Evolutionary conservation across 2,329 filamentous ascomycete species (phyloP), one percentile per base, ranked within the genome.

Genomic region (Diatrype stigma): DNA sequence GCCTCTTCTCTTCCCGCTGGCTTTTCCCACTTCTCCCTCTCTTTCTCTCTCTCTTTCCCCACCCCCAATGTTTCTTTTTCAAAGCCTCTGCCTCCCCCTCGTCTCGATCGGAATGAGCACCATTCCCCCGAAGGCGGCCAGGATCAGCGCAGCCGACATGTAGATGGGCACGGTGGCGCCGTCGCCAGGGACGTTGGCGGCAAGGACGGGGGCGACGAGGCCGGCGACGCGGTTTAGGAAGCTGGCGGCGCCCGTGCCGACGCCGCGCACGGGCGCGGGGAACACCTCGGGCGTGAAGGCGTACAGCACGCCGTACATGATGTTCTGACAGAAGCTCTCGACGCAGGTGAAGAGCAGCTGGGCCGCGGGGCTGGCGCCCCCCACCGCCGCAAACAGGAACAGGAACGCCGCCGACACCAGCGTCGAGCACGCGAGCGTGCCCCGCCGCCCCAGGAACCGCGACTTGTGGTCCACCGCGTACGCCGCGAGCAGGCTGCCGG

Each of bases 231-330:
- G 75, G 66, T 90, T 90, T 53, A 90, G 67, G 62, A 88, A 87
- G 63, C 82, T 87, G 21, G 84, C 82, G 45, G 90, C 85, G 40
- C 87, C 87, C 0, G 83, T 87, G 6, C 86, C 87, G 0, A 86
- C 87, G 5, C 87, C 87, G 30, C 87, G 75, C 21, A 86, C 81
- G 1, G 86, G 85, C 0, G 86, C 84, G 0, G 87, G 86, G 68
- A 91, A 90, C 26, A 90, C 81, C 62, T 90, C 87, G 0, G 87
- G 87, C 0, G 87, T 90, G 64, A 89, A 90, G 7, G 86, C 85
- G 64, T 89, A 90, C 1, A 91, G 71, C 1, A 89, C 85, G 51
- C 86, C 86, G 68, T 89, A 90, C 82, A 87, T 87, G 69, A 88
- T 85, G 63, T 88, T 88, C 68, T 89, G 85, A 57, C 83, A 80